Evolutionary conservation across 768 basidiomycete genomes (phyloP).

Genomic region (Tephrocybe sp.): DNA sequence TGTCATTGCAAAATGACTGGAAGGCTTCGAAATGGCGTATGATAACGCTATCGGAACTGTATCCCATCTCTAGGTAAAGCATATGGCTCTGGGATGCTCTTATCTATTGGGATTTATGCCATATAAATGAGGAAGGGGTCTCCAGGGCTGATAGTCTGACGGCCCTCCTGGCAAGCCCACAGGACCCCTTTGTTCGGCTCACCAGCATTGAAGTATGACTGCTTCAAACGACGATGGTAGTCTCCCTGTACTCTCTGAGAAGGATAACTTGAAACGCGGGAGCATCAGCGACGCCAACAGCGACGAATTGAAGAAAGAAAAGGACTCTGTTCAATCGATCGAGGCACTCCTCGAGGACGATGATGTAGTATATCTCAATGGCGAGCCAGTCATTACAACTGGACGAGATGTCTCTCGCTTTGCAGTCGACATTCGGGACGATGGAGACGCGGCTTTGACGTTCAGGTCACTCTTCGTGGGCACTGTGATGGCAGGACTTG

Average conservation of each 20-base stretch:
- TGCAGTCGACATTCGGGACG: slow-evolving; percentile 56
- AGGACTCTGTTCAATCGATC: slow-evolving; percentile 18
- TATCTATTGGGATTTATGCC: too few species aligned
- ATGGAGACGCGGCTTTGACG: slow-evolving; percentile 53
- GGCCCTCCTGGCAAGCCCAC: background rate
- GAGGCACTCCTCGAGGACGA: slow-evolving; percentile 23
- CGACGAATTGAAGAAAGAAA: slow-evolving; percentile 9
- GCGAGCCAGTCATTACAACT: slow-evolving; percentile 40
- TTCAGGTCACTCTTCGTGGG: slow-evolving; percentile 57
- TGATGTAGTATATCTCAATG: slow-evolving; percentile 30
- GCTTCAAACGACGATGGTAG: background rate
- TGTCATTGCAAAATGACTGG: background rate
- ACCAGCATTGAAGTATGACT: background rate
- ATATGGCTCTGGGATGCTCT: background rate
- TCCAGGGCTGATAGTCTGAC: too few species aligned
- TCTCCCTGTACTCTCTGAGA: slow-evolving; percentile 7
- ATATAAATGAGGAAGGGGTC: too few species aligned
- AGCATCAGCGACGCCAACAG: slow-evolving; percentile 2
- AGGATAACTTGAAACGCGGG: background rate
- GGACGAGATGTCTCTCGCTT: slow-evolving; percentile 53
- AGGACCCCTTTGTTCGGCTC: slow-evolving; percentile 1
- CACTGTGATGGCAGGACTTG: slow-evolving; percentile 53
- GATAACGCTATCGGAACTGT: slow-evolving; percentile 6
- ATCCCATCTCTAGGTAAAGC: too few species aligned
- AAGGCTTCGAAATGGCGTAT: slow-evolving; percentile 4